phyloP scores from a whole-genome alignment of 148 eudicot genomes.

The Euryodendron excelsum region DNA sequence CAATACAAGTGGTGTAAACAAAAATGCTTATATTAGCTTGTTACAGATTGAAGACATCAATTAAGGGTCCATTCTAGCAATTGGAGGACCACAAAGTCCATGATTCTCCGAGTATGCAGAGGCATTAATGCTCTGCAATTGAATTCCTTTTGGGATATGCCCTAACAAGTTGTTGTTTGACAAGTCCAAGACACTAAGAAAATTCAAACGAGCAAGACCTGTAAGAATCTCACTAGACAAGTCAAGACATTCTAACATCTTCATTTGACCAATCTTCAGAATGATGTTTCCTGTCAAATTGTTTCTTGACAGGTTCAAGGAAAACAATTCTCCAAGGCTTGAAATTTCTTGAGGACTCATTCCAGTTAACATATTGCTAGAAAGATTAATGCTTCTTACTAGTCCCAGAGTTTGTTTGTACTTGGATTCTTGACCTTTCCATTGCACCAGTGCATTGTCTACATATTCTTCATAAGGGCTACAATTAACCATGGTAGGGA shows the following conservation, averaged over 20 bases:
- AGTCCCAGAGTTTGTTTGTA: conserved; percentile 4
- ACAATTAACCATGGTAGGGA: no score
- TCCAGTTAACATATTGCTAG: conserved; percentile 20
- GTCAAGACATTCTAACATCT: conserved; percentile 20
- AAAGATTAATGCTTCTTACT: conserved; percentile 26
- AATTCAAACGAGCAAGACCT: conserved; percentile 18
- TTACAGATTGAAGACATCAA: no score
- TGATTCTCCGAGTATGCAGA: conserved; percentile 22
- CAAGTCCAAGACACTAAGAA: conserved; percentile 25
- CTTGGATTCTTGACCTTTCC: conserved; percentile 15
- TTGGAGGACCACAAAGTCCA: conserved; percentile 31
- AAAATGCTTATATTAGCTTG: no score
- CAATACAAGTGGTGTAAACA: no score
- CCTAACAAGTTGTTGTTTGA: conserved; percentile 26
- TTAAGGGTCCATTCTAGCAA: no score
- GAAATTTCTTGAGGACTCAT: conserved; percentile 13
- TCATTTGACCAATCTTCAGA: conserved; percentile 17
- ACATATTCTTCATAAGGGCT: no score
- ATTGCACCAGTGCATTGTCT: conserved; percentile 2
- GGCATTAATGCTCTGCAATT: conserved; percentile 22
- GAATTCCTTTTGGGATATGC: conserved; percentile 26
- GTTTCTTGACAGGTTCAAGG: conserved; percentile 33
- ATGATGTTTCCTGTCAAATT: conserved; percentile 17
- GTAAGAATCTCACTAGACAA: conserved; percentile 28
- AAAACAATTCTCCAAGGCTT: conserved; percentile 7